Evolutionary conservation across 345 rosid species (phyloP).

Genomic region (Rhodamnia argentea): DNA sequence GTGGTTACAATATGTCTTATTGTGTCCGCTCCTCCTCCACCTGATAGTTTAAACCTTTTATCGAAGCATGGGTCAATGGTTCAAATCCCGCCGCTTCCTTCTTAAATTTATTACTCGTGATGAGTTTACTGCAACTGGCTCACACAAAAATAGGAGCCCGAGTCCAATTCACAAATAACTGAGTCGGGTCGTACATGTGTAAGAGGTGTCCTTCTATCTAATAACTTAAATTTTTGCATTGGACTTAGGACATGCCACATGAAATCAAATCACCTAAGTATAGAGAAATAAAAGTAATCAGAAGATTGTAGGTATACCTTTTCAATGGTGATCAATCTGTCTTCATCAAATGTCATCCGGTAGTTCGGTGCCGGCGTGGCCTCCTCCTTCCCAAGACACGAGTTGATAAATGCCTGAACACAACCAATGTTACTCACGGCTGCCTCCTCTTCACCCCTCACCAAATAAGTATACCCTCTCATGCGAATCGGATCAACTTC

Average conservation of each 20-base stretch:
- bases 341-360: background rate
- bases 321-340: background rate
- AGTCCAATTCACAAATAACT: background rate
- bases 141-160: rapidly evolving
- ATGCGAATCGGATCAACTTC: background rate
- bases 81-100: rapidly evolving
- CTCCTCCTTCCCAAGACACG: background rate
- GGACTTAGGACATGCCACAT: rapidly evolving
- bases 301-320: background rate
- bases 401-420: background rate
- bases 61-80: background rate
- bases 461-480: background rate
- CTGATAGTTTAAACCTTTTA: no score
- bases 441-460: background rate
- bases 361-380: rapidly evolving
- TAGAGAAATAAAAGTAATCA: background rate
- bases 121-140: background rate
- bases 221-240: rapidly evolving
- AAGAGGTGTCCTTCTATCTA: background rate
- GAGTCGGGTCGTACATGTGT: background rate
- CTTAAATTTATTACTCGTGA: rapidly evolving
- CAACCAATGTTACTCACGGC: background rate
- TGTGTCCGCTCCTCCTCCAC: no score
- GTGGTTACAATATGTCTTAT: no score
- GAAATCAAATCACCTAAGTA: background rate